These are phyloP conservation scores for Candida tetrigidarum DNA, from an alignment of 1,139 yeast genomes.

Conservation along the genomic window DNA sequence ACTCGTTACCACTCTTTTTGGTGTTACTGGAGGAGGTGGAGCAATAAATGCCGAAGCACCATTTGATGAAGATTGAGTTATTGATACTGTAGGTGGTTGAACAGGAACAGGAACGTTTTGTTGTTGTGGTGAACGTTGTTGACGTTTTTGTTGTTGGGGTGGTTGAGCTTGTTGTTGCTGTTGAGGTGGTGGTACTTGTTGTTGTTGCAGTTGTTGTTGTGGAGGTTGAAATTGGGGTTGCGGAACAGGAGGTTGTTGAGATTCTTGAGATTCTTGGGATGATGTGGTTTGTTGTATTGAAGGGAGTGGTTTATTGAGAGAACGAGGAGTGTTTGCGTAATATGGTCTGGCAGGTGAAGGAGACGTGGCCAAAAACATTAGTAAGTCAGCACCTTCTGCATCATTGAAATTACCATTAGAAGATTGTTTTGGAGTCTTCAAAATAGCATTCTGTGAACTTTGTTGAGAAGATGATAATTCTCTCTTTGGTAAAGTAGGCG, in stretches of 20 bases:
- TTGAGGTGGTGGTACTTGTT: constrained; percentile 6
- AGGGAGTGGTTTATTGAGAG: constrained; percentile 10
- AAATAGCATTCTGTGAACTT: constrained; percentile 14
- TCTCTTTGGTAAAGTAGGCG: constrained; percentile 38
- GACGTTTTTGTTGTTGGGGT: constrained; percentile 21
- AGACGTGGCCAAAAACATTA: constrained; percentile 83
- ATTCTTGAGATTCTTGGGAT: constrained; percentile 3
- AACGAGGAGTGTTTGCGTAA: constrained; percentile 38
- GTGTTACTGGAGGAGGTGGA: constrained; percentile 52
- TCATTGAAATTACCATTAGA: constrained; percentile 34
- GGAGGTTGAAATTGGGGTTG: constrained; percentile 9
- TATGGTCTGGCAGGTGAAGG: constrained; percentile 70
- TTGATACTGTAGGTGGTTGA: constrained; percentile 5
- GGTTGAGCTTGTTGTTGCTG: constrained; percentile 6
- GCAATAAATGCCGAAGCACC: constrained; percentile 33
- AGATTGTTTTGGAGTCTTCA: constrained; percentile 36
- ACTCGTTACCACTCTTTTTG: constrained; percentile 32
- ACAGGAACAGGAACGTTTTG: constrained; percentile 2
- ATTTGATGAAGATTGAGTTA: constrained; percentile 6
- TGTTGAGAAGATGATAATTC: constrained; percentile 19
- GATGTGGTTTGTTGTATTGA: constrained; percentile 12
- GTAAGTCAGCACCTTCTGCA: constrained; percentile 82
- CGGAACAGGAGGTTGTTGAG: too few species aligned
- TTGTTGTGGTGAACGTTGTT: constrained; percentile 6
- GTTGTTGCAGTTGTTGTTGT: constrained; percentile 21